Base-by-base conservation (phyloP, 441 rosid species). In the Euphorbia celastroides region DNA sequence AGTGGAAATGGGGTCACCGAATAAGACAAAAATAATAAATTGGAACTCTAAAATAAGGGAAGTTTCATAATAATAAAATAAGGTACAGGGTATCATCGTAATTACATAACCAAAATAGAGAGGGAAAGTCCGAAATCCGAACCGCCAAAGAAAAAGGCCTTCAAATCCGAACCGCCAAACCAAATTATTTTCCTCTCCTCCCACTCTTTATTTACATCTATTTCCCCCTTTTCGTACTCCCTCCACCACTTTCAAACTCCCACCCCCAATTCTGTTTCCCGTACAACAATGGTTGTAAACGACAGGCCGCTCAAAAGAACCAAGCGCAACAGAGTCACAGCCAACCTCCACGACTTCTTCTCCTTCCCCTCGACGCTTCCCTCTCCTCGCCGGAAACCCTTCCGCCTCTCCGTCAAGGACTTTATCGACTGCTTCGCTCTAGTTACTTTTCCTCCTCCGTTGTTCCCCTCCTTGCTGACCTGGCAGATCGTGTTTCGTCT, bases 401-500 rank as follows among this genome's bases (percentile, higher is more conserved):
- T 85, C 64, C 79, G 82, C 31, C 66, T 68, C 4, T 59, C 54
- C 27, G 68, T 86, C 7, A 62, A 70, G 59, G 32, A 59, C 44
- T 86, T 86, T 67, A 77, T 86, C 12, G 41, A 72, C 0, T 20
- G 30, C 10, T 81, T 79, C 60, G 86, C 84, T 31, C 80, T 85
- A 17, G 63, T 70, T 56, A 65, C 84, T 41, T 80, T 74, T 70
- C 79, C 81, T 7, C 75, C 84, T 6, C 74, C 85, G 8, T 76
- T 82, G 13, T 79, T 84, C 60, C 80, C 83, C 41, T 75, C 74
- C 32, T 72, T 89, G 44, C 65, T 79, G 74, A 82, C 84, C 50
- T 86, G 90, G 90, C 85, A 81, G 85, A 81, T 82, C 74, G 66
- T 84, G 19, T 81, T 85, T 67, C 74, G 83, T 11, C 74, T 78